Conservation (phyloP, 176 grass and related monocot species). For the Lolium rigidum region DNA sequence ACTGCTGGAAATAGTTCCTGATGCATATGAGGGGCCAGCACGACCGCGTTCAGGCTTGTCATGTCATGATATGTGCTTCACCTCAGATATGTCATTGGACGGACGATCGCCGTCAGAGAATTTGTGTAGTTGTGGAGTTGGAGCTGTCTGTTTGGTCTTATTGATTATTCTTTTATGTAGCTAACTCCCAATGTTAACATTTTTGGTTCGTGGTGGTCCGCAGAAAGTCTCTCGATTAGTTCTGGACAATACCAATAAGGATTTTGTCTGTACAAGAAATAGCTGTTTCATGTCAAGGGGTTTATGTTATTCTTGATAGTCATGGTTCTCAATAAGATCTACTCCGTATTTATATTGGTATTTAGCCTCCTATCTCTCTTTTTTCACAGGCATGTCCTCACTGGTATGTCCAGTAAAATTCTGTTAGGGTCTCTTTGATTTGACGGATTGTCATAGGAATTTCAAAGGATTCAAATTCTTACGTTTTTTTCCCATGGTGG, state of each 20-base stretch:
- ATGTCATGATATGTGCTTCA: not conserved
- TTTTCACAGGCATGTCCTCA: not conserved
- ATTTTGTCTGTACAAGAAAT: constrained; percentile 33
- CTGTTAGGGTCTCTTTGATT: not conserved
- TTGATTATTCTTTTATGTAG: constrained; percentile 51
- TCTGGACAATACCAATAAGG: constrained; percentile 31
- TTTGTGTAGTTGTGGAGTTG: not conserved
- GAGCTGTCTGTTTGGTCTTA: constrained; percentile 38
- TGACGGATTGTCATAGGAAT: too few species aligned
- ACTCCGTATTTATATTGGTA: too few species aligned
- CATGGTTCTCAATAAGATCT: constrained; percentile 18
- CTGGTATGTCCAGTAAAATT: constrained; percentile 6
- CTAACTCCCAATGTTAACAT: constrained; percentile 44
- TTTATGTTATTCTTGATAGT: constrained; percentile 24
- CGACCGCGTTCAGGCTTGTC: not conserved
- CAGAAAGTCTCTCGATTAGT: not conserved
- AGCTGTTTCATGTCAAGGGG: constrained; percentile 25
- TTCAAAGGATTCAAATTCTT: too few species aligned
- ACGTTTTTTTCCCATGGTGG: too few species aligned
- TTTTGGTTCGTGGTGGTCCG: constrained; percentile 45
- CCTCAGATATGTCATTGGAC: constrained; percentile 11
- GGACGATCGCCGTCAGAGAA: not conserved
- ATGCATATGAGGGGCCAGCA: not conserved
- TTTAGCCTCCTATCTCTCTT: not conserved
- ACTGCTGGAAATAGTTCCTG: constrained; percentile 30